Percentiles rank a stretch among this genome's conserved stretches.
phyloP scores from a whole-genome alignment of 2,329 filamentous ascomycete genomes.

The Scopulariopsis brevicaulis region DNA sequence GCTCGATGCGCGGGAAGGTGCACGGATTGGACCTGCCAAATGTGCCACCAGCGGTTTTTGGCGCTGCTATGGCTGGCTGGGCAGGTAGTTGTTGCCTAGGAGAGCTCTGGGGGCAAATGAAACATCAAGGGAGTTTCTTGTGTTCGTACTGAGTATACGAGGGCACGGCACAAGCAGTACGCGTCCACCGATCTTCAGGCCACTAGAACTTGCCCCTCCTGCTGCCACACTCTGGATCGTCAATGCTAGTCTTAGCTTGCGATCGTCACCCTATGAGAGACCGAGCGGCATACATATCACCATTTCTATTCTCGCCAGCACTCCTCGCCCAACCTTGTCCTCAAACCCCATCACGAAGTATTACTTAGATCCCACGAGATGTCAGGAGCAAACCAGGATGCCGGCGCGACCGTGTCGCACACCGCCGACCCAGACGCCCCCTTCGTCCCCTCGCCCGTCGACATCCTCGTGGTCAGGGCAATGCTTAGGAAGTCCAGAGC shows the following conservation, averaged over 20 bases:
- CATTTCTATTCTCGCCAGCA: not conserved
- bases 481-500: constrained; percentile 29
- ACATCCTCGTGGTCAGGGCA: constrained; percentile 36
- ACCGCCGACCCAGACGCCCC: constrained; percentile 13
- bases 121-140: too few relatives aligned
- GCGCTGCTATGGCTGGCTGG: not conserved
- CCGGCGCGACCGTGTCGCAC: not conserved
- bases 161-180: too few relatives aligned
- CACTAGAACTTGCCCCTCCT: too few relatives aligned
- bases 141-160: too few relatives aligned
- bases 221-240: too few relatives aligned
- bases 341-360: not conserved
- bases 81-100: not conserved
- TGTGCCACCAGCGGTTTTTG: not conserved
- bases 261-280: too few relatives aligned
- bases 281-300: not conserved
- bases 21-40: not conserved
- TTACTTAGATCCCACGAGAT: not conserved
- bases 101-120: not conserved
- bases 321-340: not conserved
- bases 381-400: not conserved
- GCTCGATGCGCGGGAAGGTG: not conserved
- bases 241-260: too few relatives aligned
- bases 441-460: constrained; percentile 26
- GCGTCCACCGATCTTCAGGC: too few relatives aligned